Percentiles rank a stretch among this genome's conserved stretches.
phyloP scores from a whole-genome alignment of 345 rosid species.

The Arabidopsis thaliana region TAIR10.1 NC_003075.7:15504001-15504500 shows the following conservation, averaged over 20 bases:
- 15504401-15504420: neutral
- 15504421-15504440: constrained; percentile 6
- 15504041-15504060: constrained; percentile 9
- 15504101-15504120: constrained; percentile 37
- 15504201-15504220: constrained; percentile 9
- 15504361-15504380: neutral
- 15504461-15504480: constrained; percentile 2
- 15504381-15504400: neutral
- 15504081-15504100: constrained; percentile 36
- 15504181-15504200: constrained; percentile 23
- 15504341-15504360: neutral
- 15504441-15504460: constrained; percentile 12
- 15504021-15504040: neutral
- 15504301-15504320: constrained; percentile 14
- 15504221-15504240: constrained; percentile 31
- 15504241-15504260: constrained; percentile 32
- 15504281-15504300: constrained; percentile 28
- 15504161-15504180: constrained; percentile 42
- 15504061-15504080: constrained; percentile 30
- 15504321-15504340: neutral
- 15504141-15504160: constrained; percentile 35
- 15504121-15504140: constrained; percentile 38
- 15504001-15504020: constrained; percentile 24
- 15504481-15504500: neutral
- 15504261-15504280: constrained; percentile 42